Percentiles rank a stretch among this genome's conserved stretches.
phyloP scores from a whole-genome alignment of 2,329 filamentous ascomycete genomes.

The Hirsutella minnesotensis region DNA sequence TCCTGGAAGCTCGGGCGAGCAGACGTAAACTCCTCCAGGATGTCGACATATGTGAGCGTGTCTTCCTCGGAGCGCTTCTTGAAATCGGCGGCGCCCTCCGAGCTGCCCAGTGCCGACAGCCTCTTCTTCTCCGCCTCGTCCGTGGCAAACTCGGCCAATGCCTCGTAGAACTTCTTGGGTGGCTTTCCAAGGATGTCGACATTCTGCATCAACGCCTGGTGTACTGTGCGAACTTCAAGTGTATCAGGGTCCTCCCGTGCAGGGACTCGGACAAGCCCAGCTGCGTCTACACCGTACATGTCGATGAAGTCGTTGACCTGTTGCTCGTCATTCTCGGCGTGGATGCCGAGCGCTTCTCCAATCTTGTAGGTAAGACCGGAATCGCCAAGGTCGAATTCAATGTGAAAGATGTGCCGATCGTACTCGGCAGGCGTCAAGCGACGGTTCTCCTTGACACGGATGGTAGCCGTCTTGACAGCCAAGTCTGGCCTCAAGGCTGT shows the following conservation, averaged over 20 bases:
- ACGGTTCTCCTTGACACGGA: slow-evolving; percentile 90
- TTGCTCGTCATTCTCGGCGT: slow-evolving; percentile 79
- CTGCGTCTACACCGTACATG: slow-evolving; percentile 73
- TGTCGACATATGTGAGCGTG: slow-evolving; percentile 79
- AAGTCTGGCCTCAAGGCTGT: slow-evolving; percentile 72
- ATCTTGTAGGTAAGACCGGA: slow-evolving; percentile 94
- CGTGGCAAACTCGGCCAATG: slow-evolving; percentile 72
- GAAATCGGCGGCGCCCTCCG: slow-evolving; percentile 78
- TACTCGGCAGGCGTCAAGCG: slow-evolving; percentile 79
- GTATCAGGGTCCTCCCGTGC: slow-evolving; percentile 64
- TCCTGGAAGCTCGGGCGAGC: slow-evolving; percentile 84
- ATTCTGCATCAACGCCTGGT: slow-evolving; percentile 84
- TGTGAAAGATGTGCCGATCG: slow-evolving; percentile 99
- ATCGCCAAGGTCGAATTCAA: slow-evolving; percentile 89
- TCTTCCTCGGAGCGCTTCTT: slow-evolving; percentile 87
- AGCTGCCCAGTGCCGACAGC: slow-evolving; percentile 62
- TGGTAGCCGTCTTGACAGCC: slow-evolving; percentile 71
- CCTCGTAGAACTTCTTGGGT: slow-evolving; percentile 95
- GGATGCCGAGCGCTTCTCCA: slow-evolving; percentile 90
- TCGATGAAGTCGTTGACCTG: slow-evolving; percentile 78
- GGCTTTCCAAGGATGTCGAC: slow-evolving; percentile 94
- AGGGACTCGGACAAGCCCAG: slow-evolving; percentile 83
- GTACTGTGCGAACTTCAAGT: slow-evolving; percentile 81
- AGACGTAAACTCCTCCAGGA: slow-evolving; percentile 80
- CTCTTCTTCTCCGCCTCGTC: slow-evolving; percentile 74